Conservation (phyloP, 164 flowering plant genomes). For the Liriodendron chinense region DNA sequence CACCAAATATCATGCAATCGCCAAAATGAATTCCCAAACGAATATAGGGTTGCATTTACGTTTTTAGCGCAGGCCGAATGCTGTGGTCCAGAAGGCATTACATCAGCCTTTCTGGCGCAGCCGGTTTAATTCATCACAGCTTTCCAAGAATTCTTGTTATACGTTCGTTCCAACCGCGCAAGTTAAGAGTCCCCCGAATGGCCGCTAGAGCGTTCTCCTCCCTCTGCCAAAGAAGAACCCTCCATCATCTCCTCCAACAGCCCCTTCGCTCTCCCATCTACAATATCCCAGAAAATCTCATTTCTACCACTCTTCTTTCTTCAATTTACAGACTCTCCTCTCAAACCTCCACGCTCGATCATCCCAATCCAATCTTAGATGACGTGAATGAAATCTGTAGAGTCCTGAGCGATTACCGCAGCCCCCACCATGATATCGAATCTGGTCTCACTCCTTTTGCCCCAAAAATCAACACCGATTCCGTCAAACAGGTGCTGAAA, state of each 20-base stretch:
- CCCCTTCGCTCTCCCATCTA: not conserved
- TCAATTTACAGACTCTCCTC: not conserved
- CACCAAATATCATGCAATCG: no score
- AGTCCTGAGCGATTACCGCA: constrained; percentile 68
- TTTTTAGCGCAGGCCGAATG: no score
- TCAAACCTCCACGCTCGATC: not conserved
- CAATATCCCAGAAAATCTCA: not conserved
- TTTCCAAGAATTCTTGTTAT: no score
- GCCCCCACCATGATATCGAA: constrained; percentile 75
- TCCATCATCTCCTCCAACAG: not conserved
- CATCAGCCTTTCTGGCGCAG: no score
- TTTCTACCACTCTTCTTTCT: not conserved
- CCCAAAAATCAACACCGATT: constrained; percentile 32
- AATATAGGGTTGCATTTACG: no score
- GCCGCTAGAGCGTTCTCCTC: no score
- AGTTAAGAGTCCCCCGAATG: no score
- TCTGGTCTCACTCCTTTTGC: constrained; percentile 48
- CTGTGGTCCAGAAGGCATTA: no score
- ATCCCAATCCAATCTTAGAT: constrained; percentile 6
- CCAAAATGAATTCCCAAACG: no score
- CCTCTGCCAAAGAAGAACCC: not conserved
- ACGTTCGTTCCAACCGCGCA: no score
- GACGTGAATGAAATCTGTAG: constrained; percentile 63
- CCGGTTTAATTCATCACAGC: no score
- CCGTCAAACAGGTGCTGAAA: constrained; percentile 75